phyloP scores from a whole-genome alignment of 441 rosid species.

The Manihot esculenta region DNA sequence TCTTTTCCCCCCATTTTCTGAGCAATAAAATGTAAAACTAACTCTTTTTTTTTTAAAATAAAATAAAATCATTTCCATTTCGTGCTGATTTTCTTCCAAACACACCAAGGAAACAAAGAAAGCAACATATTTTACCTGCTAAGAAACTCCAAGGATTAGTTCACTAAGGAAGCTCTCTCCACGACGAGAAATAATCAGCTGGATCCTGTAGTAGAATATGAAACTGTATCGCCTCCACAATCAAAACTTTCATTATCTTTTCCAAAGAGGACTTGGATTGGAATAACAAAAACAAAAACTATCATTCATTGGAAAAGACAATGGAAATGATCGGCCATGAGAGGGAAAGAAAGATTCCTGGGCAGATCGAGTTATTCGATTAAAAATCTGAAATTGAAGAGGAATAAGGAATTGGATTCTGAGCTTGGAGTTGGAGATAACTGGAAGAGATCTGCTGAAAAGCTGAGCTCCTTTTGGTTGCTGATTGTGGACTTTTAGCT shows the following conservation, averaged over 20 bases:
- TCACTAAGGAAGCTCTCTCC: conserved; percentile 8
- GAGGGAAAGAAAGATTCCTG: conserved; percentile 7
- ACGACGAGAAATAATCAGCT: conserved; percentile 28
- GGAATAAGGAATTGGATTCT: conserved; percentile 15
- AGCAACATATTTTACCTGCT: conserved; percentile 21
- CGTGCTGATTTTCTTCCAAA: background rate
- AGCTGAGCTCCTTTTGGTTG: background rate
- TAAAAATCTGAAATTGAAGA: conserved; percentile 4
- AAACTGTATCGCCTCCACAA: conserved; percentile 21
- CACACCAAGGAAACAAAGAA: background rate
- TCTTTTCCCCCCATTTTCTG: conserved; percentile 15
- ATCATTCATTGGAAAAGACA: conserved; percentile 26
- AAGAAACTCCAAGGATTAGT: conserved; percentile 24
- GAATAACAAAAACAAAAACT: background rate
- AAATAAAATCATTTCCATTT: no score
- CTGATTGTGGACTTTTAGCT: background rate
- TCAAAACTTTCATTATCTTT: background rate
- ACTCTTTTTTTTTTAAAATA: no score
- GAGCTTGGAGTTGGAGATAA: background rate
- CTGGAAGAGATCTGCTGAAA: no score
- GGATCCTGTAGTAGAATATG: conserved; percentile 31
- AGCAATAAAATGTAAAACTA: conserved; percentile 18
- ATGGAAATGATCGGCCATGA: conserved; percentile 31
- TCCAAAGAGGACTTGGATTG: conserved; percentile 19
- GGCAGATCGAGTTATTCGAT: conserved; percentile 1